Evolutionary conservation across 2,329 filamentous ascomycete species (phyloP).

Genomic region (Fusarium odoratissimum): DNA sequence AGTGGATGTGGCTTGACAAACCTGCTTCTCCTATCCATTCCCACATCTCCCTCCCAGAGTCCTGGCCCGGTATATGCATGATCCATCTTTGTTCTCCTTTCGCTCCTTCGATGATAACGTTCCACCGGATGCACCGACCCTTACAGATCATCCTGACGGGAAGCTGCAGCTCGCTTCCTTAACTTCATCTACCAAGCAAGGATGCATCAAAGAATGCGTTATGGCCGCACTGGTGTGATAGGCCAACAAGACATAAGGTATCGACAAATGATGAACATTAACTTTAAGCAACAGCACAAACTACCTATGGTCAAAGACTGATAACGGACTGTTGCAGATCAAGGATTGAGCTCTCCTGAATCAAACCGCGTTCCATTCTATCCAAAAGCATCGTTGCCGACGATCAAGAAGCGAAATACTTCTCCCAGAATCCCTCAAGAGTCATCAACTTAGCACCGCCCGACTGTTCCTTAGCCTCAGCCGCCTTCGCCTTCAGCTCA

Average conservation of each 20-base stretch:
- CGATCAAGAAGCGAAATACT: conserved; percentile 36
- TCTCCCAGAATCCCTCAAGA: conserved; percentile 41
- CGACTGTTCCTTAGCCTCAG: conserved; percentile 41
- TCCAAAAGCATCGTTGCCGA: too few relatives aligned
- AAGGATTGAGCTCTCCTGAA: neutral
- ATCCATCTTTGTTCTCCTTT: neutral
- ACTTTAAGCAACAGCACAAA: neutral
- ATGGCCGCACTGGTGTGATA: too few relatives aligned
- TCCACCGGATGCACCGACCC: neutral
- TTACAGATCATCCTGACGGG: neutral
- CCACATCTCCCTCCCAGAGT: neutral
- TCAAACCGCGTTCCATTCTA: too few relatives aligned
- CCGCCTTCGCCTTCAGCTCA: conserved; percentile 47
- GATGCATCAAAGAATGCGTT: neutral
- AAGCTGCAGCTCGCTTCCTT: neutral
- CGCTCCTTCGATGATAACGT: neutral
- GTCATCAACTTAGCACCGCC: conserved; percentile 40
- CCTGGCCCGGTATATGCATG: neutral
- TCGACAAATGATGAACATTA: neutral
- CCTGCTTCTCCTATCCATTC: neutral
- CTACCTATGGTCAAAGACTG: neutral
- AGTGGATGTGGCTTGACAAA: neutral
- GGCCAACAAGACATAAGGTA: neutral
- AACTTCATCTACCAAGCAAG: neutral
- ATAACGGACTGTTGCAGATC: neutral